Base-by-base conservation (phyloP, 305 asterid species). In the Fraxinus greggii region DNA sequence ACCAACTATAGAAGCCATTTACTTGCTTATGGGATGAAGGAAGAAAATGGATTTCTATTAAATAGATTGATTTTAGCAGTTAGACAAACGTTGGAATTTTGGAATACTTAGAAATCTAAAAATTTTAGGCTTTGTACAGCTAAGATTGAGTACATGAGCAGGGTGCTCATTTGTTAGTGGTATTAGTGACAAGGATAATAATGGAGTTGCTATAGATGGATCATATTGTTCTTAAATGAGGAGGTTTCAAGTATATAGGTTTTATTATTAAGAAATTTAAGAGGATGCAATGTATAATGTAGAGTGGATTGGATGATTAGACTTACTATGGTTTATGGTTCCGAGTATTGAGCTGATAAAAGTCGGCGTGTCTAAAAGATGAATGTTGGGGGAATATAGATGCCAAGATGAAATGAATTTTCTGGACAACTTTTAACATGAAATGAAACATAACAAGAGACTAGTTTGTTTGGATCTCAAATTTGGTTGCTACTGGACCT, bases 401-500 rank as follows among this genome's bases (percentile, higher is more conserved):
- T 69, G 40, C 75, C 7, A 70, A 69, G 75, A 70, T 70, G 75
- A 72, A 32, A 5, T 59, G 73, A 76, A 45, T 65, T 28, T 79
- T 78, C 69, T 10, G 51, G 17, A 24, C 75, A 33, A 76, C 32
- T 42, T 79, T 32, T 70, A 36, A 33, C 78, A 67, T 75, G 63
- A 36, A 79, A 12, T 79, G 63, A 35, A 81, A 78, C 72, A 75
- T 28, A 32, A 72, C 26, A 19, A 23, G 40, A n/a, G 51, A 61
- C 17, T 69, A 63, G 54, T 23, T 61, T 40, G 70, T 81, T 28
- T 67, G 23, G 67, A 75, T 73, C 81, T 42, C 28, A 7, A 31
- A 72, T 33, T 72, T 72, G 51, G 7, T 72, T n/a, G 77, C 48
- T 32, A 72, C 29, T 72, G 45, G 28, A 70, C 75, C 42, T 70